Base-by-base conservation (phyloP, 345 rosid species). In the Acer negundo region DNA sequence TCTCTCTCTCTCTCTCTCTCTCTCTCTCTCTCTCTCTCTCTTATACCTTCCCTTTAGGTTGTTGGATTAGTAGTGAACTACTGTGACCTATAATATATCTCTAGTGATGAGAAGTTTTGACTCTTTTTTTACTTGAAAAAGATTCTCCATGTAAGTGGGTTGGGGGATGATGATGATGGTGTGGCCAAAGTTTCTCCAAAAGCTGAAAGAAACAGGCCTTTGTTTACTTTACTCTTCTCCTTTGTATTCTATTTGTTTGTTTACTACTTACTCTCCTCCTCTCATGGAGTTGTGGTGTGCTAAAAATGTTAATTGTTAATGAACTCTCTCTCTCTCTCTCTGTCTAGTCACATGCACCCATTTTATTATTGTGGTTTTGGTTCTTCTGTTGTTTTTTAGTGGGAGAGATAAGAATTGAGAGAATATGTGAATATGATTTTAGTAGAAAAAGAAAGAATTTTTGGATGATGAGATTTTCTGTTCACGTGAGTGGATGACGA, bases 71-170 rank as follows among this genome's bases (percentile, higher is more conserved):
- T 62, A 35, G 38, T 31, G 35, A 31, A 31, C 35, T 31, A 5
- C 75, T 72, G 81, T 79, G 80, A 79, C 78, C 62, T 82, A 17
- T 3, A 4, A 31, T 58, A 58, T 58, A 59, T 80, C 66, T 74
- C 79, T 84, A 80, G 90, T 77, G 84, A 85, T 76, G 84, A 85
- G 84, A 87, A 86, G 86, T 89, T 91, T 87, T 84, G 88, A 80
- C 83, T 62, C n/a, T 62, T 66, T 56, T 24, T 82, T 79, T 76
- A 44, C 70, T 63, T 70, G 61, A 44, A 62, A 80, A 65, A 71
- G 58, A 53, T 15, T 59, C 85, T 73, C 87, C 83, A 76, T 84
- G 83, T 63, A 85, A 85, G 88, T 81, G 72, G 80, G 85, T 56
- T 56, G 46, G 46, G 46, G 46, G 46, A 42, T 72, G 67, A 44